phyloP scores from a whole-genome alignment of 2,329 filamentous ascomycete species.

The Nemania sp. region DNA sequence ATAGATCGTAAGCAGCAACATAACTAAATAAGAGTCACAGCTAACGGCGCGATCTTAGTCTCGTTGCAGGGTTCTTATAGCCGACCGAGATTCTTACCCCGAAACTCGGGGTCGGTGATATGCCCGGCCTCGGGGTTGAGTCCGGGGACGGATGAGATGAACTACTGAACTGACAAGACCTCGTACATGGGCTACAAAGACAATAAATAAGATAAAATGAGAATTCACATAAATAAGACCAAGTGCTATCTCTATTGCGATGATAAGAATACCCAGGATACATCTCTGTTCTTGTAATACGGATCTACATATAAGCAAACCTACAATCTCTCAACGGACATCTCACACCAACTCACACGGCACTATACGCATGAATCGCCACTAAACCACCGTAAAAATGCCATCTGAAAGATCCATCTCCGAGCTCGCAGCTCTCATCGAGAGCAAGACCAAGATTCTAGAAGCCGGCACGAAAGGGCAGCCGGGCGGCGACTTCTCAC shows the following conservation, averaged over 20 bases:
- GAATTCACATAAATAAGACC: background rate
- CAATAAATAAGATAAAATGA: background rate
- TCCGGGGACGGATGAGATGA: background rate
- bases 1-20: too few relatives aligned
- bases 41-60: too few relatives aligned
- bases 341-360: background rate
- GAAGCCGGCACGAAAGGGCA: slow-evolving; percentile 28
- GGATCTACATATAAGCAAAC: too few relatives aligned
- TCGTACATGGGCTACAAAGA: too few relatives aligned
- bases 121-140: slow-evolving; percentile 5
- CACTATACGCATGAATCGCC: background rate
- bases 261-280: too few relatives aligned
- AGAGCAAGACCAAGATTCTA: slow-evolving; percentile 23
- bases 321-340: background rate
- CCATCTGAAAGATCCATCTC: slow-evolving; percentile 29
- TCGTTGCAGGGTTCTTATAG: too few relatives aligned
- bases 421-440: slow-evolving; percentile 32
- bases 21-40: too few relatives aligned
- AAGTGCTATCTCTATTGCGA: background rate
- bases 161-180: background rate
- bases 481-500: slow-evolving; percentile 28
- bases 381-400: slow-evolving; percentile 23
- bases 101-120: slow-evolving; percentile 24
- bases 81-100: background rate
- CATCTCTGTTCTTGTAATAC: too few relatives aligned